phyloP scores from a whole-genome alignment of 345 rosid species.

The Nasturtium officinale region DNA sequence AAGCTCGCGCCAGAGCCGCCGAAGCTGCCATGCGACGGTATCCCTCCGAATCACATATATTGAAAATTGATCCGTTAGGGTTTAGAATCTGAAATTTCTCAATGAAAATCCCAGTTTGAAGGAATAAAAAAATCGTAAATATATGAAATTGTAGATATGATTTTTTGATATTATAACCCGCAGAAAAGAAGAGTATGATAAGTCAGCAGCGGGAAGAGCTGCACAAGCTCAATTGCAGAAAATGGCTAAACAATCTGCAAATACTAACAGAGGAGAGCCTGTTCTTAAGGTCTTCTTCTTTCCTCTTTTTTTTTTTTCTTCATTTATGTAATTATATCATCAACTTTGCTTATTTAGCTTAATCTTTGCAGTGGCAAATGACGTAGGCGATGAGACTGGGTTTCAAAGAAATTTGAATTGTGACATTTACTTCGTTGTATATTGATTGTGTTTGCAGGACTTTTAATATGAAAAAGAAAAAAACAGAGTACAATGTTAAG shows the following conservation, averaged over 20 bases:
- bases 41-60: neutral
- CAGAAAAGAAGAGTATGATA: slow-evolving; percentile 88
- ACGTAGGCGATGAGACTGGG: slow-evolving; percentile 16
- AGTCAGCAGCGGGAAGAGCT: slow-evolving; percentile 93
- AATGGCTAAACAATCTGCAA: slow-evolving; percentile 77
- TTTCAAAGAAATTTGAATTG: neutral
- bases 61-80: neutral
- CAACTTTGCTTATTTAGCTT: slow-evolving; percentile 11
- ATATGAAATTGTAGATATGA: slow-evolving; percentile 2
- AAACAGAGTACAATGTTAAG: slow-evolving; percentile 8
- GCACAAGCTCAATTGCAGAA: slow-evolving; percentile 75
- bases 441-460: neutral
- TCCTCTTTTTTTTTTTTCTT: neutral
- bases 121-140: neutral
- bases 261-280: slow-evolving; percentile 77
- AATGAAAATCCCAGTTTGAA: neutral
- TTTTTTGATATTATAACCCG: neutral
- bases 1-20: slow-evolving; percentile 95
- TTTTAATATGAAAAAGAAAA: neutral
- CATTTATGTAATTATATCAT: neutral
- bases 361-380: slow-evolving; percentile 40
- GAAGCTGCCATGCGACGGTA: slow-evolving; percentile 96
- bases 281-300: slow-evolving; percentile 66
- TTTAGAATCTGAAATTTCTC: neutral
- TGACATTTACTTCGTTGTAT: slow-evolving; percentile 5